Percentiles rank a stretch among this genome's conserved stretches.
Evolutionary conservation across 2,329 filamentous ascomycete species (phyloP).

Genomic region (Aureobasidium sp.): DNA sequence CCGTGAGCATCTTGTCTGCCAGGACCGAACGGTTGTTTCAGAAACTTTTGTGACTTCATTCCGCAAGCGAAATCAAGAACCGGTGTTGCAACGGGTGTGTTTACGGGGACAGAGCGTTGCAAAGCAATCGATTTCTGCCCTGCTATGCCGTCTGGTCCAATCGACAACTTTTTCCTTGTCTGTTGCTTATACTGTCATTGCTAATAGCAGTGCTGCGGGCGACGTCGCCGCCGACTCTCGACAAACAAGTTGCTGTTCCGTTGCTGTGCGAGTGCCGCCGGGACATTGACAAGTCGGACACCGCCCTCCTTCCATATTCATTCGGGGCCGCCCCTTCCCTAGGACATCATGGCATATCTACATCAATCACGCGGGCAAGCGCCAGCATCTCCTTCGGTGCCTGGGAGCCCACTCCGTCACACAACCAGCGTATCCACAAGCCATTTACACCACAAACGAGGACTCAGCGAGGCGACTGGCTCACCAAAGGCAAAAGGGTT

Average conservation of each 20-base stretch:
- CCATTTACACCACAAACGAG: conserved; percentile 12
- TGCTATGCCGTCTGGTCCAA: conserved; percentile 11
- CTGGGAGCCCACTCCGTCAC: conserved; percentile 10
- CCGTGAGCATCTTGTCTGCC: neutral
- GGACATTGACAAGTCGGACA: neutral
- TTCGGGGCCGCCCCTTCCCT: conserved; percentile 5
- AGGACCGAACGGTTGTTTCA: conserved; percentile 1
- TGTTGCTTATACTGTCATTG: conserved; percentile 3
- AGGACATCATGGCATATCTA: conserved; percentile 7
- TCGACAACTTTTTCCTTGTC: conserved; percentile 2
- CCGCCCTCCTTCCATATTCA: neutral
- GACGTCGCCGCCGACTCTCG: conserved; percentile 1
- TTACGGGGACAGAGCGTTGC: conserved; percentile 14
- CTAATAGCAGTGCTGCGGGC: conserved; percentile 10
- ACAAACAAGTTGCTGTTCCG: neutral
- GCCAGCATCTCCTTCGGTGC: neutral
- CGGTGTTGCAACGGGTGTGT: conserved; percentile 13
- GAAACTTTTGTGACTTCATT: neutral
- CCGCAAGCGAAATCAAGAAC: conserved; percentile 13
- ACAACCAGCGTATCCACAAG: neutral
- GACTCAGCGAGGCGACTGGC: conserved; percentile 12
- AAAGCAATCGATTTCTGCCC: conserved; percentile 13
- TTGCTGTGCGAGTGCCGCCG: conserved; percentile 1
- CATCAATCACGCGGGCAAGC: conserved; percentile 6
- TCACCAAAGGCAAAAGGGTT: conserved; percentile 14